phyloP scores from a whole-genome alignment of 805 yeast genomes.

The Kurtzmaniella fragi region DNA sequence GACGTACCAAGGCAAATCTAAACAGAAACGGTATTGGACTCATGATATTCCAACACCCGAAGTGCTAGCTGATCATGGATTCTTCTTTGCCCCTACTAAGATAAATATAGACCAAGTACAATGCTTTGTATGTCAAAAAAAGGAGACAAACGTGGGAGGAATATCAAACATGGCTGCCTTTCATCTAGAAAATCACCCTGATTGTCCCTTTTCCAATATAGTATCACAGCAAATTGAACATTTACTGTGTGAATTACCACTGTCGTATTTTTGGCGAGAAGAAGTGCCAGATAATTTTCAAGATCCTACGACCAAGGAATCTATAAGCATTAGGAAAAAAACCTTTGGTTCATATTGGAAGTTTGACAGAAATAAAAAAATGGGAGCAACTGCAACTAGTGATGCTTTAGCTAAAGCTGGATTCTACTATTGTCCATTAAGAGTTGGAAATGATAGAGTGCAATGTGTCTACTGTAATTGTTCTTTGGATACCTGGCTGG shows the following conservation, averaged over 20 bases:
- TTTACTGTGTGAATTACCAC: conserved; percentile 1
- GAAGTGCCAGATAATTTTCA: conserved; percentile 14
- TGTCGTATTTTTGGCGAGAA: conserved; percentile 1
- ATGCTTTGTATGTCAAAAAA: conserved; percentile 52
- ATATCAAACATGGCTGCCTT: conserved; percentile 11
- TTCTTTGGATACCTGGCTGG: conserved; percentile 48
- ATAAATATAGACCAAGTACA: conserved; percentile 45
- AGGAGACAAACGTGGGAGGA: conserved; percentile 18
- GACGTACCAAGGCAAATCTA: conserved; percentile 8
- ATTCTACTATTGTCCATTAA: conserved; percentile 29
- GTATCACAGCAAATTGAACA: conserved; percentile 8
- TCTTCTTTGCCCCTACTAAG: conserved; percentile 51
- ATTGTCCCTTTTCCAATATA: conserved; percentile 14
- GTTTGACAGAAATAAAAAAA: conserved; percentile 38
- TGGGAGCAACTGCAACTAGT: conserved; percentile 37
- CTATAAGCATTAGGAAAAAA: conserved; percentile 26
- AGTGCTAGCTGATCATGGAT: conserved; percentile 51
- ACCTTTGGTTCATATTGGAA: conserved; percentile 40
- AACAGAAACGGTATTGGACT: conserved; percentile 16
- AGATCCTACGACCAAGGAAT: conserved; percentile 27
- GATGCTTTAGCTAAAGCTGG: conserved; percentile 43
- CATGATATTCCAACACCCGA: conserved; percentile 12
- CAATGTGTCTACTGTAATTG: conserved; percentile 24
- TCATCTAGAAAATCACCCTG: conserved; percentile 15
- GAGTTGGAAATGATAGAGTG: conserved; percentile 28